A percentile compares a stretch with the other conserved stretches of the same genome.
Conservation (phyloP, 140 eudicot genomes). For the Erigeron philadelphicus region DNA sequence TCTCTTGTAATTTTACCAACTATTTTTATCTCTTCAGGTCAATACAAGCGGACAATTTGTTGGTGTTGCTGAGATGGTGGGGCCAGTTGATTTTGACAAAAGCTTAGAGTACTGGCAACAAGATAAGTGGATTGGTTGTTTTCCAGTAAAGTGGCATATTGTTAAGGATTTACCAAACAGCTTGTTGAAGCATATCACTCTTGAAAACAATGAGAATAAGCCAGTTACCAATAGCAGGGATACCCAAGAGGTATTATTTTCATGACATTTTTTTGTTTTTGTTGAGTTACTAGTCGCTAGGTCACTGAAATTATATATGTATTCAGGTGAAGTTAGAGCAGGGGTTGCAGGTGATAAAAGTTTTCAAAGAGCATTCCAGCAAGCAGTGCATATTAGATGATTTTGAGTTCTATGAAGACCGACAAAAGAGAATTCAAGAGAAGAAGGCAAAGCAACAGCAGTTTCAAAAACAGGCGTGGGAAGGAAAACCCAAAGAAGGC, state of each 20-base stretch:
- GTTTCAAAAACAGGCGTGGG: constrained; percentile 58
- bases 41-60: constrained; percentile 89
- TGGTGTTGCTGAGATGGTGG: constrained; percentile 81
- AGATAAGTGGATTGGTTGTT: constrained; percentile 88
- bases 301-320: too few relatives aligned
- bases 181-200: constrained; percentile 63
- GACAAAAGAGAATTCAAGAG: constrained; percentile 75
- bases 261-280: background rate
- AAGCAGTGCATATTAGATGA: constrained; percentile 72
- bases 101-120: constrained; percentile 91
- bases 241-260: constrained; percentile 67
- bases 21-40: constrained; percentile 30
- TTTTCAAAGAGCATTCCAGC: constrained; percentile 62
- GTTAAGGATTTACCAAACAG: constrained; percentile 83
- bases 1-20: too few relatives aligned
- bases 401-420: constrained; percentile 73
- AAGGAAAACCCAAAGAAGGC: constrained; percentile 35
- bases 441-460: constrained; percentile 49
- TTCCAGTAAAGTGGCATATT: constrained; percentile 93
- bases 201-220: constrained; percentile 84
- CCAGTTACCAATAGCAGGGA: constrained; percentile 95
- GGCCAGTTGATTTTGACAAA: constrained; percentile 76
- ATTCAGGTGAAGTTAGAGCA: constrained; percentile 69
- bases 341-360: constrained; percentile 66
- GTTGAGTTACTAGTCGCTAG: too few relatives aligned